These are phyloP conservation scores for Lycium barbarum DNA, from an alignment of 257 asterid species.

Conservation along the genomic window DNA sequence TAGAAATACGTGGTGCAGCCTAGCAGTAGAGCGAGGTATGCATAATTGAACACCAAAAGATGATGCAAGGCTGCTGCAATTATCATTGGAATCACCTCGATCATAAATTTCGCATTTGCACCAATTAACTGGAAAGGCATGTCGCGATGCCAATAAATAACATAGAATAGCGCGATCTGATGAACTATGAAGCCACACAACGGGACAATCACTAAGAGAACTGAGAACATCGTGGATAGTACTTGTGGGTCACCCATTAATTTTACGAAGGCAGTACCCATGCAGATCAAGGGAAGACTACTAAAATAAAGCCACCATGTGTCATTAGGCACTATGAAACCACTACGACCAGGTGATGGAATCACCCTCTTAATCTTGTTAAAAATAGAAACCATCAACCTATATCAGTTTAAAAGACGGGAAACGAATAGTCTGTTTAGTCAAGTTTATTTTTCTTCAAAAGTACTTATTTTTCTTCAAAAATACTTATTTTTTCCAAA, in stretches of 20 bases:
- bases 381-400: too few relatives aligned
- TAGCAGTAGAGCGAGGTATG: neutral
- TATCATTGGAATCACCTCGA: neutral
- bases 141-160: neutral
- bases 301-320: neutral
- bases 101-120: neutral
- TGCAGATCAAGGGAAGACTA: neutral
- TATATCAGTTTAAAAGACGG: too few relatives aligned
- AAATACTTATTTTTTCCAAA: too few relatives aligned
- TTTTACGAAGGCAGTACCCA: neutral
- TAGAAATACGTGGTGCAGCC: neutral
- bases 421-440: too few relatives aligned
- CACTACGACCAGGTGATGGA: too few relatives aligned
- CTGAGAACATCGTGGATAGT: too few relatives aligned
- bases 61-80: neutral
- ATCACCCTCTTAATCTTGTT: too few relatives aligned
- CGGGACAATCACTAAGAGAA: neutral
- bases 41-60: neutral
- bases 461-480: too few relatives aligned
- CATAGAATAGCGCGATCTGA: neutral
- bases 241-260: neutral
- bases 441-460: too few relatives aligned
- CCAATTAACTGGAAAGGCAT: neutral
- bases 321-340: neutral
- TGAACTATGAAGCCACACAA: neutral